Conservation (phyloP, 805 yeast genomes). For the Saccharomycopsis babjevae region DNA sequence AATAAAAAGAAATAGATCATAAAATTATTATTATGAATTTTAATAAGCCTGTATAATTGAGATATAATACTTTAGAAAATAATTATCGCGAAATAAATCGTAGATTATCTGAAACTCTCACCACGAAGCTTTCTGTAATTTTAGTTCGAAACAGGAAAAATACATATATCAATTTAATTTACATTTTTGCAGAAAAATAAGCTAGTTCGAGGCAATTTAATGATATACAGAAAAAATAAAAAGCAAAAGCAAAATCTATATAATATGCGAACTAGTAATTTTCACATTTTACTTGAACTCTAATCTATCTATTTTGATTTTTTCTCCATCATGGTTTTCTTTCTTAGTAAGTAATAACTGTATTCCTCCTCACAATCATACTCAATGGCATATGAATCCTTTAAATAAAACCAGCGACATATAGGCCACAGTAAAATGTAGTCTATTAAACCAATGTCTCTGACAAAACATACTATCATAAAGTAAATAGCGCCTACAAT, state of each 20-base stretch:
- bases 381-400: conserved; percentile 39
- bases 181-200: no score
- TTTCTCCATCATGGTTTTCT: not conserved
- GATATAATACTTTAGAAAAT: not conserved
- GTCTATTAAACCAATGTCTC: conserved; percentile 60
- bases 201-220: no score
- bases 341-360: conserved; percentile 6
- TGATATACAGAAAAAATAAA: no score
- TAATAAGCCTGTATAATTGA: no score
- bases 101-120: not conserved
- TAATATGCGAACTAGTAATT: no score
- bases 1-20: not conserved
- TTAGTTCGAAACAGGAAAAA: no score
- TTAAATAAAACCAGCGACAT: conserved; percentile 39
- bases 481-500: conserved; percentile 51
- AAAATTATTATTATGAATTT: not conserved
- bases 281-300: not conserved
- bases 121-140: no score
- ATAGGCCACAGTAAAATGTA: conserved; percentile 55
- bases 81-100: not conserved
- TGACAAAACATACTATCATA: conserved; percentile 36
- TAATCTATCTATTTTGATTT: not conserved
- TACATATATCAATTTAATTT: no score
- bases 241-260: no score
- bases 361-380: conserved; percentile 25